A percentile compares a stretch with the other conserved stretches of the same genome.
Evolutionary conservation across 1,284 basidiomycete species (phyloP).

Genomic region (Boletellus dicymbophilus): DNA sequence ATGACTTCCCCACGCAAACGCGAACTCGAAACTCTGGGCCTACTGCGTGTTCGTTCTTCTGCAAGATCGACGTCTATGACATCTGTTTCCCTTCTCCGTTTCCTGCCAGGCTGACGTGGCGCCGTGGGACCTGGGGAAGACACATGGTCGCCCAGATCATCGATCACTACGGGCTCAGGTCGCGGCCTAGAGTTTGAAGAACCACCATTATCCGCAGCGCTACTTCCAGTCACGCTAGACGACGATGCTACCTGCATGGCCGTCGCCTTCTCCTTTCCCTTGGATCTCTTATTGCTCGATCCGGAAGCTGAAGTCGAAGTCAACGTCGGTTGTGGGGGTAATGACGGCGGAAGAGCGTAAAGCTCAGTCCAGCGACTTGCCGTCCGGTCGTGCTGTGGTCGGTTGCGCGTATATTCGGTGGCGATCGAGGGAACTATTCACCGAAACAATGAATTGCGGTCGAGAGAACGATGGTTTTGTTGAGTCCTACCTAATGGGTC

Average conservation of each 20-base stretch:
- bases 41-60: slow-evolving; percentile 18
- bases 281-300: slow-evolving; percentile 36
- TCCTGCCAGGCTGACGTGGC: slow-evolving; percentile 14
- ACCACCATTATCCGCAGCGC: slow-evolving; percentile 4
- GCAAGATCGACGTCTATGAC: slow-evolving; percentile 27
- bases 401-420: slow-evolving; percentile 64
- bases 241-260: slow-evolving; percentile 5
- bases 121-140: background rate
- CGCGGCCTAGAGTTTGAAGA: slow-evolving; percentile 14
- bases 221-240: slow-evolving; percentile 4
- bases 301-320: slow-evolving; percentile 5
- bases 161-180: slow-evolving; percentile 44
- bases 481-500: slow-evolving; percentile 63
- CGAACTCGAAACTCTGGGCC: slow-evolving; percentile 17
- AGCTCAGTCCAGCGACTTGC: slow-evolving; percentile 53
- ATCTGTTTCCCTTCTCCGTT: slow-evolving; percentile 29
- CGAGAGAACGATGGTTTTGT: background rate
- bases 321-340: slow-evolving; percentile 4
- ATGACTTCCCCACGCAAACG: slow-evolving; percentile 38
- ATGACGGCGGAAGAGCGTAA: slow-evolving; percentile 42
- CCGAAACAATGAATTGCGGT: background rate
- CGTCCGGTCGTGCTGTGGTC: slow-evolving; percentile 56
- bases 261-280: slow-evolving; percentile 36
- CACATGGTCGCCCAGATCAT: slow-evolving; percentile 50
- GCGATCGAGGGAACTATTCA: slow-evolving; percentile 70